Conservation (phyloP, 2,329 filamentous ascomycete genomes). For the Penicillium polonicum region DNA sequence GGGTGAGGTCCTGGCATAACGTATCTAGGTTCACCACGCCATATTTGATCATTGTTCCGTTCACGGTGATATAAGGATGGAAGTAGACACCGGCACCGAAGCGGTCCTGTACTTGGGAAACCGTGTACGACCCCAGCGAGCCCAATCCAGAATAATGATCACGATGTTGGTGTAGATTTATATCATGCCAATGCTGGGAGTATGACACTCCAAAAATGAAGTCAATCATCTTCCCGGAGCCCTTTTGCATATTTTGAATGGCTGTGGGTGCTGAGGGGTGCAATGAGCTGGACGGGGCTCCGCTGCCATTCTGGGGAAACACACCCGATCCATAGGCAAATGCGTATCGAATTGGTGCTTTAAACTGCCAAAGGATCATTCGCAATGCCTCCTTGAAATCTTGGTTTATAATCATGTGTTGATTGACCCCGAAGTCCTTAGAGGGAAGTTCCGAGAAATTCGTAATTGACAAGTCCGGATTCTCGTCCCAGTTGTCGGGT, state of each 20-base stretch:
- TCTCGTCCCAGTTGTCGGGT: conserved; percentile 68
- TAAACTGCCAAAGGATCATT: conserved; percentile 85
- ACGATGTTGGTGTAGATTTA: conserved; percentile 84
- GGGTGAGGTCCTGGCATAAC: conserved; percentile 76
- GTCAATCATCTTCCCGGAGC: conserved; percentile 93
- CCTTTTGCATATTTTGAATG: conserved; percentile 80
- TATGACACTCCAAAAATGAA: conserved; percentile 96
- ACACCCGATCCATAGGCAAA: conserved; percentile 98
- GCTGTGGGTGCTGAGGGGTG: conserved; percentile 81
- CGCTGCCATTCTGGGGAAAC: conserved; percentile 70
- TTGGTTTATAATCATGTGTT: conserved; percentile 92
- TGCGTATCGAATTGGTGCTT: conserved; percentile 89
- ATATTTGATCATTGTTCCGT: conserved; percentile 96
- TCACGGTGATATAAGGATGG: conserved; percentile 91
- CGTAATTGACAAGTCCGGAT: conserved; percentile 68
- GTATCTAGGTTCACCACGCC: conserved; percentile 94
- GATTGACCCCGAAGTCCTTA: conserved; percentile 85
- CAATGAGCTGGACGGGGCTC: conserved; percentile 43
- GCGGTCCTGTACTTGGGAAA: conserved; percentile 80
- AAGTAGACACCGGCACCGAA: conserved; percentile 96
- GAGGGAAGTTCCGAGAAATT: conserved; percentile 75
- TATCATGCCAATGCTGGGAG: conserved; percentile 92
- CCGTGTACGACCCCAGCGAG: conserved; percentile 76
- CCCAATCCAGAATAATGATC: conserved; percentile 89
- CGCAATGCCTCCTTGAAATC: conserved; percentile 91